phyloP scores from a whole-genome alignment of 345 rosid species.

The Bruguiera sexangula region DNA sequence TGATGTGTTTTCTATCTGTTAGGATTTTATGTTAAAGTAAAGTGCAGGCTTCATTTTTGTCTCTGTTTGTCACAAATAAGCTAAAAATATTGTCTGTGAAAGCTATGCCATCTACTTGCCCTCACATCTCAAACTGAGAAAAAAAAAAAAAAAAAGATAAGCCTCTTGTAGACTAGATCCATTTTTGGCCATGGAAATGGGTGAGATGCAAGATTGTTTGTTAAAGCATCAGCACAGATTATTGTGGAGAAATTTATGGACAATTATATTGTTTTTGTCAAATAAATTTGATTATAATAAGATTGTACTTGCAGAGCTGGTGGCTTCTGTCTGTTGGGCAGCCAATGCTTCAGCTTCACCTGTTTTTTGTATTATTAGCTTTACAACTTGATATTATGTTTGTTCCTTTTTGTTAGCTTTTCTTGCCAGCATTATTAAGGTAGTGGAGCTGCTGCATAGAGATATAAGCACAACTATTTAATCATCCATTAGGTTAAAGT shows the following conservation, averaged over 20 bases:
- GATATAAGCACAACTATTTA: too few species aligned
- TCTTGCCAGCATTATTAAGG: too few species aligned
- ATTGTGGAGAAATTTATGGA: not conserved
- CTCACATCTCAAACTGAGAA: not conserved
- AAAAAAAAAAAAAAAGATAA: not conserved
- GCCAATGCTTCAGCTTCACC: not conserved
- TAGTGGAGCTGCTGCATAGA: too few species aligned
- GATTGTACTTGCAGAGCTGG: too few species aligned
- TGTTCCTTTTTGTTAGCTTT: too few species aligned
- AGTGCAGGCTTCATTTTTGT: not conserved
- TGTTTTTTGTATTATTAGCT: not conserved
- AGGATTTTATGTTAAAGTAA: not conserved
- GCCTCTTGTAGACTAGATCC: not conserved
- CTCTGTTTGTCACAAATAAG: not conserved
- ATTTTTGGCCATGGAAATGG: conserved; percentile 1
- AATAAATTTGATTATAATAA: not conserved
- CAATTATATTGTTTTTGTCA: not conserved
- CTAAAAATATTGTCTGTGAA: not conserved
- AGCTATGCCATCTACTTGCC: not conserved
- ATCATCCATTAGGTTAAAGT: too few species aligned
- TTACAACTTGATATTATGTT: not conserved
- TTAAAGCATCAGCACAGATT: not conserved
- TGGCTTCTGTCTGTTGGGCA: not conserved
- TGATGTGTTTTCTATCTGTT: too few species aligned
- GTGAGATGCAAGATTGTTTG: not conserved